These are phyloP conservation scores for Hypholoma fasciculare DNA, from an alignment of 768 basidiomycete genomes.

Conservation along the genomic window DNA sequence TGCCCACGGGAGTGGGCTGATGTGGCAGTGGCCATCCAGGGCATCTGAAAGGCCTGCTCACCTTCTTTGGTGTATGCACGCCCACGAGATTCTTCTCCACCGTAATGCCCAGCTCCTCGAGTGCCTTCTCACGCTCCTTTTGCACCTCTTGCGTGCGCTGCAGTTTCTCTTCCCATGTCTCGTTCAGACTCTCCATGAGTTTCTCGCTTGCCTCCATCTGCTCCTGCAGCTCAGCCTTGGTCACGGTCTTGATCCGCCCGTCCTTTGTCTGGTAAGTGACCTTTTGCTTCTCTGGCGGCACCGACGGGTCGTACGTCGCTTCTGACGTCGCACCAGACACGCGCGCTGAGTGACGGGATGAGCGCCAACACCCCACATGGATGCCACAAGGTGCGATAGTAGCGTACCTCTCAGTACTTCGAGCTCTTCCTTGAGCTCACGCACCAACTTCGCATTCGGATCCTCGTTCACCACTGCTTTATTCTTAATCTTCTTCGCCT, in stretches of 20 bases:
- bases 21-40: constrained; percentile 1
- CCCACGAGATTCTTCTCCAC: constrained; percentile 97
- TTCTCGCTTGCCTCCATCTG: constrained; percentile 96
- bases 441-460: constrained; percentile 97
- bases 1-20: constrained; percentile 7
- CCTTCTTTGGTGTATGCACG: constrained; percentile 97
- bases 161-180: constrained; percentile 97
- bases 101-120: constrained; percentile 96
- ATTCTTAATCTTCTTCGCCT: constrained; percentile 99
- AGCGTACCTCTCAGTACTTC: constrained; percentile 81
- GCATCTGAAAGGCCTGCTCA: constrained; percentile 35
- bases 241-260: constrained; percentile 92
- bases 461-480: constrained; percentile 99
- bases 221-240: constrained; percentile 96
- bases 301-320: constrained; percentile 80
- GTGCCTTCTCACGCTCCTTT: constrained; percentile 94
- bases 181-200: constrained; percentile 88
- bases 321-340: constrained; percentile 70
- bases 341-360: constrained; percentile 48
- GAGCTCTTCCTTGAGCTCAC: constrained; percentile 98
- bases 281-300: constrained; percentile 93
- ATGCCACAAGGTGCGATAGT: constrained; percentile 24
- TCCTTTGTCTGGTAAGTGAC: constrained; percentile 94
- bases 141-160: constrained; percentile 90
- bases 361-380: constrained; percentile 6